Conservation (phyloP, 768 basidiomycete genomes). For the Pulveroboletus sp. region DNA sequence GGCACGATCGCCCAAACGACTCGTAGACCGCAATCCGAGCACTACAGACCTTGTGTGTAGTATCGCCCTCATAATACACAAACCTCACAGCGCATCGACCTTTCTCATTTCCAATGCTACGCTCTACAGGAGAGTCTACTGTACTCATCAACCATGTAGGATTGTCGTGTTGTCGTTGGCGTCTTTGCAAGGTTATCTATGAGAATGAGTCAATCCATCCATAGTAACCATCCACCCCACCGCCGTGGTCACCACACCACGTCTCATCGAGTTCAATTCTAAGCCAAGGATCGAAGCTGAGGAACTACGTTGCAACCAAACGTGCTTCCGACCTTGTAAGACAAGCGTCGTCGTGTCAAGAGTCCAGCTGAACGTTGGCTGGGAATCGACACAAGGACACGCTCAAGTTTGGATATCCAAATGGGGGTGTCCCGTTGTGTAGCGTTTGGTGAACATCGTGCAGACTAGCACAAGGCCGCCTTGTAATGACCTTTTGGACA, state of each 20-base stretch:
- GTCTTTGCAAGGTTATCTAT: too few relatives aligned
- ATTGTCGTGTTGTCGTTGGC: neutral
- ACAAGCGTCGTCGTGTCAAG: neutral
- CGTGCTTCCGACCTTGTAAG: neutral
- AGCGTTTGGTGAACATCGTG: neutral
- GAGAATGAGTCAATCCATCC: neutral
- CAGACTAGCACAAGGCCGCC: neutral
- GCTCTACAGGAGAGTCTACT: neutral
- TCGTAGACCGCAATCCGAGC: neutral
- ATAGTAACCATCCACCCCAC: neutral
- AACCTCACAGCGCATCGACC: neutral
- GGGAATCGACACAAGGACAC: too few relatives aligned
- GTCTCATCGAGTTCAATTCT: neutral
- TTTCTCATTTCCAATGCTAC: neutral
- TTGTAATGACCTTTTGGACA: slow-evolving; percentile 5
- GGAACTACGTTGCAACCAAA: neutral
- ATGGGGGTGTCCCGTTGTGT: neutral
- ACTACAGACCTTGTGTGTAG: neutral
- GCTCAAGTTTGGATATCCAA: neutral
- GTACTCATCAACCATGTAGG: neutral
- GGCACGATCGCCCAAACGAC: neutral
- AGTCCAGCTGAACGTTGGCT: too few relatives aligned
- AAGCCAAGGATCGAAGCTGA: neutral
- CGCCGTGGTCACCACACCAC: neutral
- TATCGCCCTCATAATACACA: neutral